These are phyloP conservation scores for Pseudogymnoascus sp. DNA, from an alignment of 2,329 filamentous ascomycete genomes.

Conservation along the genomic window DNA sequence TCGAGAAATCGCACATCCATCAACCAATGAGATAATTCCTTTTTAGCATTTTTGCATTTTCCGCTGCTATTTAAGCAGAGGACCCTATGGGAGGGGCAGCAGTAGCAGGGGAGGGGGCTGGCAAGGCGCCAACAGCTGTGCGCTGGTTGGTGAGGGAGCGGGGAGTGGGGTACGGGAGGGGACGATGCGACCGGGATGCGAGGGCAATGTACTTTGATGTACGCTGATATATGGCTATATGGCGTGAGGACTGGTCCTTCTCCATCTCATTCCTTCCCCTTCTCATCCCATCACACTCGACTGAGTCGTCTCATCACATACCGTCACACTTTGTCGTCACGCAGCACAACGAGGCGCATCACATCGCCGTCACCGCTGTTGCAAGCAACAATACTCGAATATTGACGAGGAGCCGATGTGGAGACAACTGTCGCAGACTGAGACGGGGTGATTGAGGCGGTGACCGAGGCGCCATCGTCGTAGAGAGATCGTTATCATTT, in stretches of 20 bases:
- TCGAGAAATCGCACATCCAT: neutral
- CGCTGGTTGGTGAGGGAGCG: neutral
- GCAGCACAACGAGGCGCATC: constrained; percentile 5
- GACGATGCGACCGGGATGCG: neutral
- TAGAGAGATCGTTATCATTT: neutral
- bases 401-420: neutral
- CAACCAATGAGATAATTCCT: neutral
- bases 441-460: neutral
- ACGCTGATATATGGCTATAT: neutral
- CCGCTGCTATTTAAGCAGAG: neutral
- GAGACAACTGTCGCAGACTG: neutral
- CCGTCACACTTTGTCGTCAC: constrained; percentile 8
- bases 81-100: neutral
- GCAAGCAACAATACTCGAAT: neutral
- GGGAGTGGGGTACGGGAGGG: constrained; percentile 7
- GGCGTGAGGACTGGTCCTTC: neutral
- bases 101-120: neutral
- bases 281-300: neutral
- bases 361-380: neutral
- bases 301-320: neutral
- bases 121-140: constrained; percentile 6
- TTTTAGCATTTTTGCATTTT: constrained; percentile 7
- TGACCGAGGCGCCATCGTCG: neutral
- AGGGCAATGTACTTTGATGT: neutral
- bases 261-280: neutral